Evolutionary conservation across 139 green algal genomes (phyloP).

Genomic region (Axilococcus clingmanii): DNA sequence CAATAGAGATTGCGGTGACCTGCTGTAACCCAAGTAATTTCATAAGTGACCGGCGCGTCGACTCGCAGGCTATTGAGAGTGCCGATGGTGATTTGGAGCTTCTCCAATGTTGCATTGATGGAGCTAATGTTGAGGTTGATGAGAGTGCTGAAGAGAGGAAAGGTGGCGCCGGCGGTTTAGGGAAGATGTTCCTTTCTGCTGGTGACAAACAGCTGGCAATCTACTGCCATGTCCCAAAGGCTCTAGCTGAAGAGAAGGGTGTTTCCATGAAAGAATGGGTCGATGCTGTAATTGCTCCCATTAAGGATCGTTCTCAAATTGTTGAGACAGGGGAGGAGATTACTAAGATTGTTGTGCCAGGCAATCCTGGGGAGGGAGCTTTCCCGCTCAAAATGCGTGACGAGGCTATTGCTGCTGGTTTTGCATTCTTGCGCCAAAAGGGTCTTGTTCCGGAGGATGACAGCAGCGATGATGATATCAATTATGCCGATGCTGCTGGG

Average conservation of each 20-base stretch:
- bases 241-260: slow-evolving; percentile 33
- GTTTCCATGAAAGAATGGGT: slow-evolving; percentile 28
- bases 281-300: slow-evolving; percentile 20
- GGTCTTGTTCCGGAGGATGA: slow-evolving; percentile 52
- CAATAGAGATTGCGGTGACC: no score
- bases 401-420: slow-evolving; percentile 41
- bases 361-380: slow-evolving; percentile 24
- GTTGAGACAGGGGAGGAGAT: slow-evolving; percentile 37
- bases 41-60: no score
- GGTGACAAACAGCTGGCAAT: slow-evolving; percentile 56
- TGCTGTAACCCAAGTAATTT: no score
- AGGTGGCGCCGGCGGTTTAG: slow-evolving; percentile 50
- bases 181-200: slow-evolving; percentile 60
- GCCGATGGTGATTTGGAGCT: slow-evolving; percentile 49
- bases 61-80: slow-evolving; percentile 35
- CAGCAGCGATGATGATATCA: slow-evolving; percentile 49
- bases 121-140: slow-evolving; percentile 54
- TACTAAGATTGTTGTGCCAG: slow-evolving; percentile 31
- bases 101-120: slow-evolving; percentile 54
- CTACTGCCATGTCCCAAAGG: slow-evolving; percentile 59
- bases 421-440: slow-evolving; percentile 56
- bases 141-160: slow-evolving; percentile 73
- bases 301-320: slow-evolving; percentile 19
- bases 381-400: slow-evolving; percentile 73
- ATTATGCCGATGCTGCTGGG: slow-evolving; percentile 43